Evolutionary conservation across 2,329 filamentous ascomycete species (phyloP).

Genomic region (Trichoderma gracile): DNA sequence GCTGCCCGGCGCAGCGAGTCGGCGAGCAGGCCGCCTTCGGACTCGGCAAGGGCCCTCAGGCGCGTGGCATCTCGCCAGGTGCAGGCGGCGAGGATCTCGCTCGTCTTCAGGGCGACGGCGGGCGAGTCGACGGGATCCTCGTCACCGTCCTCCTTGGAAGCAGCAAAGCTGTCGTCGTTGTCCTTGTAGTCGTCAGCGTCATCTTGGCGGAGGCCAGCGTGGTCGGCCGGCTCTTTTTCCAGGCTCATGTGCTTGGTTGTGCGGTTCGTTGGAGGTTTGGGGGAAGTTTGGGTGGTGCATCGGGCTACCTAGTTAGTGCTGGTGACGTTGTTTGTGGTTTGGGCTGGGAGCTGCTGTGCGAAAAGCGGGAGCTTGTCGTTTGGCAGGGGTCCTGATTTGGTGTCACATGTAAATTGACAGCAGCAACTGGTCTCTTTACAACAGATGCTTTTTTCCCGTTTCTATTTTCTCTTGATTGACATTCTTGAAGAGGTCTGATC

Average conservation of each 20-base stretch:
- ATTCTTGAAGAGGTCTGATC: too few species aligned
- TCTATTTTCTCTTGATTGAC: too few species aligned
- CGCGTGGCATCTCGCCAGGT: slow-evolving; percentile 54
- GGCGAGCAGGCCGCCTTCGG: slow-evolving; percentile 65
- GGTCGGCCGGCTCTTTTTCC: slow-evolving; percentile 20
- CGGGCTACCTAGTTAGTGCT: slow-evolving; percentile 7
- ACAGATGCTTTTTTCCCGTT: too few species aligned
- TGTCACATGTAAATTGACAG: background rate
- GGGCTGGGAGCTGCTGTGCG: background rate
- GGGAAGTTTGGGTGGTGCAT: background rate
- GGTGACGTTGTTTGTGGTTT: slow-evolving; percentile 2
- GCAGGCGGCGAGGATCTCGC: slow-evolving; percentile 58
- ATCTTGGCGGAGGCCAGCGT: slow-evolving; percentile 19
- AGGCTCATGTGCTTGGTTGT: slow-evolving; percentile 27
- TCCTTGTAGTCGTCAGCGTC: slow-evolving; percentile 18
- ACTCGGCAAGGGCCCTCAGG: slow-evolving; percentile 60
- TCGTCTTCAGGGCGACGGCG: slow-evolving; percentile 38
- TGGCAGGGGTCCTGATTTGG: background rate
- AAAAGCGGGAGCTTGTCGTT: background rate
- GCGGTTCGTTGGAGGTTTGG: slow-evolving; percentile 1
- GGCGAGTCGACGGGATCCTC: slow-evolving; percentile 26
- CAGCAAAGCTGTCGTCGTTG: slow-evolving; percentile 11
- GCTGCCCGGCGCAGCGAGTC: slow-evolving; percentile 70
- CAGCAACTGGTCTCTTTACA: too few species aligned
- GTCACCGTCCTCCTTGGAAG: slow-evolving; percentile 24